A percentile compares a stretch with the other conserved stretches of the same genome.
Conservation (phyloP, 2,329 filamentous ascomycete genomes). For the Aotearoamyces nothofagi region DNA sequence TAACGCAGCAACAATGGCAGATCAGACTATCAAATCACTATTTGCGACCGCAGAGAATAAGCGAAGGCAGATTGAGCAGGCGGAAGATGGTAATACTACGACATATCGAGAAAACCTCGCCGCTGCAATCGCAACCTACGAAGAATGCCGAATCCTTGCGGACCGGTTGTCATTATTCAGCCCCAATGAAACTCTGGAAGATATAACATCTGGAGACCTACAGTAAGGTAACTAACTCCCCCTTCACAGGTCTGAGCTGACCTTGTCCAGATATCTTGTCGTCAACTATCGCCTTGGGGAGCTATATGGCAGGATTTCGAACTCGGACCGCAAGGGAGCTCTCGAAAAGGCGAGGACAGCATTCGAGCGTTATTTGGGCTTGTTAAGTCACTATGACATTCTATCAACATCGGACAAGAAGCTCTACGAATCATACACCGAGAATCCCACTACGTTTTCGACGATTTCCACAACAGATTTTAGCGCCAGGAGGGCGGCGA, state of each 20-base stretch:
- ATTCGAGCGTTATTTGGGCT: constrained; percentile 66
- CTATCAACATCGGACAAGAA: constrained; percentile 48
- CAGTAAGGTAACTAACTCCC: no score
- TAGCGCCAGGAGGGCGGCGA: constrained; percentile 58
- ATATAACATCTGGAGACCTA: constrained; percentile 70
- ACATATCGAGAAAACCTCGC: constrained; percentile 53
- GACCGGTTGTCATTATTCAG: constrained; percentile 71
- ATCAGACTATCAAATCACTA: constrained; percentile 30
- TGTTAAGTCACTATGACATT: constrained; percentile 66
- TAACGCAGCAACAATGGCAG: no score
- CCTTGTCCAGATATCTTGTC: constrained; percentile 50
- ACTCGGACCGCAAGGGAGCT: constrained; percentile 42
- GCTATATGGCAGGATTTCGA: constrained; percentile 52
- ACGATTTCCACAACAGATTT: constrained; percentile 51
- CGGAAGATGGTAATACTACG: constrained; percentile 48
- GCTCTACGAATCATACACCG: constrained; percentile 57
- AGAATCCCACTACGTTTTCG: constrained; percentile 58
- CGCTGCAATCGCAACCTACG: constrained; percentile 53
- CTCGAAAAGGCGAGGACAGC: constrained; percentile 49
- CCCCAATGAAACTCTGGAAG: constrained; percentile 76
- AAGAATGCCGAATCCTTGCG: constrained; percentile 55
- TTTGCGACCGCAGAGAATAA: constrained; percentile 38
- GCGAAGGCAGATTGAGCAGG: constrained; percentile 40
- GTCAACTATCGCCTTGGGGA: constrained; percentile 69
- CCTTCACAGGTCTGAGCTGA: no score